A percentile compares a stretch with the other conserved stretches of the same genome.
Evolutionary conservation across 1,284 basidiomycete genomes (phyloP).

Genomic region (Sphaerobolus stellatus): DNA sequence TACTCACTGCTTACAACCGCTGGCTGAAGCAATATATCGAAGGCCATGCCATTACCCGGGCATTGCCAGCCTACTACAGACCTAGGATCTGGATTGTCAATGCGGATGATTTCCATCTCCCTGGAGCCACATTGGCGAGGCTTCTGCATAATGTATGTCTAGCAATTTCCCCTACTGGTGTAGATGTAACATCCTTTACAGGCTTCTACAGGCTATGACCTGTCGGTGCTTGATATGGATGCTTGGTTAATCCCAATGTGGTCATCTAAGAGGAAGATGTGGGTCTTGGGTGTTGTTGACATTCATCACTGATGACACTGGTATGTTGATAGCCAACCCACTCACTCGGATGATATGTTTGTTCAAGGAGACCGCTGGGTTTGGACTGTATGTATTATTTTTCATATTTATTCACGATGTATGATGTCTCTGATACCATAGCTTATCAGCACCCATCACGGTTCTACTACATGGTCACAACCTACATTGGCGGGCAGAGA

Average conservation of each 20-base stretch:
- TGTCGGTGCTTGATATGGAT: not conserved
- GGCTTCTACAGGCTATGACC: too few relatives aligned
- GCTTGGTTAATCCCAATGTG: not conserved
- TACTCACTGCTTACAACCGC: too few relatives aligned
- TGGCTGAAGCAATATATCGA: too few relatives aligned
- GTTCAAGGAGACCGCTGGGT: not conserved
- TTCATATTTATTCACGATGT: too few relatives aligned
- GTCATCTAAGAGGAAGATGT: not conserved
- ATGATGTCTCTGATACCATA: too few relatives aligned
- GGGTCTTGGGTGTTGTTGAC: not conserved
- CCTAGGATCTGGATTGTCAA: not conserved
- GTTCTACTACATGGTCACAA: too few relatives aligned
- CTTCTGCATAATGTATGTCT: not conserved
- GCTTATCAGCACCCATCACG: too few relatives aligned
- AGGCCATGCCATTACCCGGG: too few relatives aligned
- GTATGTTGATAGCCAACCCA: not conserved
- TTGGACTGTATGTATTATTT: not conserved
- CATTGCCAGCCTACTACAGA: too few relatives aligned
- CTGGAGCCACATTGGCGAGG: not conserved
- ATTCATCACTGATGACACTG: not conserved
- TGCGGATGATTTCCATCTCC: not conserved
- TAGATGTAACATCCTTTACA: not conserved
- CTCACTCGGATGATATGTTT: not conserved
- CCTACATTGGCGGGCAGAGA: too few relatives aligned
- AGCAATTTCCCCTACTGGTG: not conserved